These are phyloP conservation scores for Suillus spraguei DNA, from an alignment of 768 basidiomycete genomes.

Conservation along the genomic window DNA sequence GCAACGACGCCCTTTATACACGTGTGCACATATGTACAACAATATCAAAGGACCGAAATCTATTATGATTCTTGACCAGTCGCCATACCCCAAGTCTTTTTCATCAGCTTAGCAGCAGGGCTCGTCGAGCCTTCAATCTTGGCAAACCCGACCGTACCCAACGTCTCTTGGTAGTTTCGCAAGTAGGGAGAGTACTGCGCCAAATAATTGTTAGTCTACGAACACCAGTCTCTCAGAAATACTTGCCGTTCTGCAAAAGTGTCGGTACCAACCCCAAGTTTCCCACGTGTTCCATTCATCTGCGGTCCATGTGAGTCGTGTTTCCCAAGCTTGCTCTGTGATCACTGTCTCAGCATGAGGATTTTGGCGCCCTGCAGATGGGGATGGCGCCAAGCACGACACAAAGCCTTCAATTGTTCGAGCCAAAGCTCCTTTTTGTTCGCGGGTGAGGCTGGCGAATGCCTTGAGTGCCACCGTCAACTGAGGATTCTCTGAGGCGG, in stretches of 20 bases:
- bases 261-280: conserved; percentile 90
- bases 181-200: conserved; percentile 78
- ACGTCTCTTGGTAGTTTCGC: conserved; percentile 70
- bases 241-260: conserved; percentile 81
- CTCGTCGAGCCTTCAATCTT: conserved; percentile 61
- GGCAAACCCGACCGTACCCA: conserved; percentile 68
- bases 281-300: conserved; percentile 86
- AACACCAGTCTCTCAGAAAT: conserved; percentile 13
- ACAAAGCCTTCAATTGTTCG: conserved; percentile 80
- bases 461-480: conserved; percentile 76
- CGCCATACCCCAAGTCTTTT: conserved; percentile 71
- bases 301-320: conserved; percentile 66
- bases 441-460: conserved; percentile 68
- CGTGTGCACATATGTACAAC: conserved; percentile 1
- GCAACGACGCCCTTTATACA: neutral
- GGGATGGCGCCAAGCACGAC: conserved; percentile 52
- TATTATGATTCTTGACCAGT: conserved; percentile 55
- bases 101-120: conserved; percentile 58
- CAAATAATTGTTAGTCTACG: conserved; percentile 13
- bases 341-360: conserved; percentile 58
- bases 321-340: conserved; percentile 68
- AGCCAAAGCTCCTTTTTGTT: conserved; percentile 75
- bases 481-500: conserved; percentile 62
- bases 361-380: conserved; percentile 48
- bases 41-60: conserved; percentile 1